Conservation (phyloP, 495 filamentous ascomycete species). For the Lindgomyces ingoldianus region DNA sequence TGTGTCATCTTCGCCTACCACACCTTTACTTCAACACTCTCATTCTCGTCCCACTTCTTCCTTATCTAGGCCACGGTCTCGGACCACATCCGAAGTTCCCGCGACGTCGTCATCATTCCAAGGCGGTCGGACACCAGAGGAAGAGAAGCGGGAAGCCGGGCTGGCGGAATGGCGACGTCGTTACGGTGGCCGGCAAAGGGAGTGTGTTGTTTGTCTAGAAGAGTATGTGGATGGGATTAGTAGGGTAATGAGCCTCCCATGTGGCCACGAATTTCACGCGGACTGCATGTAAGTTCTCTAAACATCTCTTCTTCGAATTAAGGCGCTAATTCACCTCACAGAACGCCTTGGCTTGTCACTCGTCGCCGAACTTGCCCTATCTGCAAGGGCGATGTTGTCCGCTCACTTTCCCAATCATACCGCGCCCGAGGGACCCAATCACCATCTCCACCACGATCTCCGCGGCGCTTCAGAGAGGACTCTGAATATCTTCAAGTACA, state of each 20-base stretch:
- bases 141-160: slow-evolving; percentile 55
- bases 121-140: slow-evolving; percentile 40
- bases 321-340: slow-evolving; percentile 45
- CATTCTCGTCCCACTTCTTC: slow-evolving; percentile 41
- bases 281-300: slow-evolving; percentile 89
- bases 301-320: slow-evolving; percentile 6
- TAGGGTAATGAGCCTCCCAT: slow-evolving; percentile 95
- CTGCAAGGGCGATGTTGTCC: slow-evolving; percentile 95
- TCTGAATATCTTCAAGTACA: slow-evolving; percentile 52
- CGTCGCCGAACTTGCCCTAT: slow-evolving; percentile 94
- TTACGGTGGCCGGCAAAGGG: slow-evolving; percentile 82
- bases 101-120: slow-evolving; percentile 40
- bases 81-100: slow-evolving; percentile 59
- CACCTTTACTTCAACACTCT: slow-evolving; percentile 62
- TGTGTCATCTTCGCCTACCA: slow-evolving; percentile 66
- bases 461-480: slow-evolving; percentile 50
- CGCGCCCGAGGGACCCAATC: slow-evolving; percentile 25
- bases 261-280: slow-evolving; percentile 95
- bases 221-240: slow-evolving; percentile 96
- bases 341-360: slow-evolving; percentile 97
- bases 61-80: slow-evolving; percentile 62
- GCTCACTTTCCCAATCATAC: slow-evolving; percentile 51
- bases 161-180: slow-evolving; percentile 68
- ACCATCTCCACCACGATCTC: slow-evolving; percentile 11
- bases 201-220: slow-evolving; percentile 97